These are phyloP conservation scores for Trichoderma atroviride DNA, from an alignment of 2,329 filamentous ascomycete genomes.

Conservation along the genomic window DNA sequence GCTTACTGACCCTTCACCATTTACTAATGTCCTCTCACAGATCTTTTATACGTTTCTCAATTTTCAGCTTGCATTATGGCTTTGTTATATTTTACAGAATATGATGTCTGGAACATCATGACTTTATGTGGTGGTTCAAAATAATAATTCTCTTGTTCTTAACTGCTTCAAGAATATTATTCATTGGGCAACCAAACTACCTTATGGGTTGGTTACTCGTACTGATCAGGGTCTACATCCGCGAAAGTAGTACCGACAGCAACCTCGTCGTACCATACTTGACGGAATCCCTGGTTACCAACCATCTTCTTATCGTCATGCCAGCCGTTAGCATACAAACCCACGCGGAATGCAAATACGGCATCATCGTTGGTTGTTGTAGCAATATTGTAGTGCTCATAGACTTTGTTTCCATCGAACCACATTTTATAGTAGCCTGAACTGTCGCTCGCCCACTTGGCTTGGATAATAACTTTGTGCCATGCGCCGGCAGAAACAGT, in stretches of 20 bases:
- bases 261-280: slow-evolving; percentile 55
- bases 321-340: slow-evolving; percentile 44
- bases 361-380: slow-evolving; percentile 48
- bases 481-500: slow-evolving; percentile 49
- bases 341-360: slow-evolving; percentile 50
- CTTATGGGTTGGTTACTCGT: background rate
- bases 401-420: slow-evolving; percentile 49
- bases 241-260: slow-evolving; percentile 44
- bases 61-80: too few species aligned
- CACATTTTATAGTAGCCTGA: slow-evolving; percentile 51
- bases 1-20: too few species aligned
- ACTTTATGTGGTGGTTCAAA: too few species aligned
- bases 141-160: too few species aligned
- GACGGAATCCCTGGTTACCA: slow-evolving; percentile 46
- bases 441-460: slow-evolving; percentile 47
- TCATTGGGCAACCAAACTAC: too few species aligned
- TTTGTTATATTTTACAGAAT: too few species aligned
- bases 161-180: too few species aligned
- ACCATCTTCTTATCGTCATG: slow-evolving; percentile 45
- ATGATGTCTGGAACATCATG: too few species aligned
- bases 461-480: slow-evolving; percentile 51
- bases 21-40: background rate
- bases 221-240: slow-evolving; percentile 32
- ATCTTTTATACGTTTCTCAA: background rate
- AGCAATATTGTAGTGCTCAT: slow-evolving; percentile 42